Percentiles rank a stretch among this genome's conserved stretches.
phyloP scores from a whole-genome alignment of 73 alveolate genomes.

The Paramecium primaurelia region DNA sequence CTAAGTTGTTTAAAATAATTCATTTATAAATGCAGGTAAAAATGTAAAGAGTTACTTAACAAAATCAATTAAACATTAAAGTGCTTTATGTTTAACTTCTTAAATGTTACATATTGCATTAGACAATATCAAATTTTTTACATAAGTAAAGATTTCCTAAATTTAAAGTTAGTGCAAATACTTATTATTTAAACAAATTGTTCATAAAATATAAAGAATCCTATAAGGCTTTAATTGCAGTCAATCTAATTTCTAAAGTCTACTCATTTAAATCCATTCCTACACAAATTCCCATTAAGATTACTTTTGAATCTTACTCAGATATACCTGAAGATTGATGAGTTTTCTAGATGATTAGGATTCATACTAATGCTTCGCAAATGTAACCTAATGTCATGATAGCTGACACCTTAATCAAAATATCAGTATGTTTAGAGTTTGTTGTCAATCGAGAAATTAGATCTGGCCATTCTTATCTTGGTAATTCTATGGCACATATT shows the following conservation, averaged over 20 bases:
- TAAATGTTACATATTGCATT: neutral
- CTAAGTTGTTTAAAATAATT: neutral
- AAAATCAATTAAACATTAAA: slow-evolving; percentile 13
- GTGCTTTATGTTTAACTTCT: neutral
- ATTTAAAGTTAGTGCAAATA: neutral
- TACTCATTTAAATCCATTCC: slow-evolving; percentile 17
- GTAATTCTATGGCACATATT: slow-evolving; percentile 23
- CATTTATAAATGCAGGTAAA: neutral
- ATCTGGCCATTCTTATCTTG: slow-evolving; percentile 38
- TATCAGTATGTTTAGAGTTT: neutral
- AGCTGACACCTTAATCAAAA: slow-evolving; percentile 5
- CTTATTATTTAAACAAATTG: neutral
- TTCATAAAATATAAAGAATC: slow-evolving; percentile 32
- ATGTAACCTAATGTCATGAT: slow-evolving; percentile 33
- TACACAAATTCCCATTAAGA: slow-evolving; percentile 8
- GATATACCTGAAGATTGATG: slow-evolving; percentile 6
- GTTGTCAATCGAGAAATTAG: neutral
- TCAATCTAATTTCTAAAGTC: neutral
- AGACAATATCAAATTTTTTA: neutral
- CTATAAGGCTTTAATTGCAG: slow-evolving; percentile 4
- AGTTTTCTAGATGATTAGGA: neutral
- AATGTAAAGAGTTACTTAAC: neutral
- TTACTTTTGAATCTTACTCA: neutral
- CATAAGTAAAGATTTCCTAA: neutral
- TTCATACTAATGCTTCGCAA: slow-evolving; percentile 22